Evolutionary conservation across 2,329 filamentous ascomycete species (phyloP), one percentile per base, ranked within the genome.

Genomic region (Lithohypha guttulata): DNA sequence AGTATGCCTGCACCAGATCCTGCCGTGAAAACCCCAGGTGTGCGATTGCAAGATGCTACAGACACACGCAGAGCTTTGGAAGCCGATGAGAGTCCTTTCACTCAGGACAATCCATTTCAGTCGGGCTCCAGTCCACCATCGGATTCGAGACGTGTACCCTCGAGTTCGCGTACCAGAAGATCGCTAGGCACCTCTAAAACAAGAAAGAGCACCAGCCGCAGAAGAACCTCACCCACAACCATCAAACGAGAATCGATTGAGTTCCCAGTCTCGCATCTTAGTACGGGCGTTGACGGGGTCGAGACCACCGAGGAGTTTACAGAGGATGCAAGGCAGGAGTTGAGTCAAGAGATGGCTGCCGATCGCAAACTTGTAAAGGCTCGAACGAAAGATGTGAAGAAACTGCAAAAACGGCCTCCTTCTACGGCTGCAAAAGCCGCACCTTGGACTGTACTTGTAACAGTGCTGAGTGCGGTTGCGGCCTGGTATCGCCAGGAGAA

Each of bases 401-500:
- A 45, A 60, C 64, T 47, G 58, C 65, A 49, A 50, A 58, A 69
- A 41, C 61, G 66, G 21, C 59, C 66, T 11, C 58, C 64, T 5
- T 66, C 66, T 42, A 59, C 66, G 6, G 68, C 69, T 17, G 62
- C 78, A 21, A 73, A 73, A 42, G 75, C 75, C 0, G 79, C 84
- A 11, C 68, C 89, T 2, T 76, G 77, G 57, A 74, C 86, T 4
- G 67, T 95, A 2, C 57, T 89, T 2, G 56, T 82, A 14, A 78
- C 81, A 0, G 62, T 91, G 7, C 59, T 91, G 5, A 73, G 73
- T 21, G 77, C 80, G 1, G 84, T 93, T 47, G 81, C 71, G 20
- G 75, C 75, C 6, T 91, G 87, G 74, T 98, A 87, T 66, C 73
- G 89, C 34, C 84, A 94, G 56, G 91, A 98, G 61, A 96, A 96